Evolutionary conservation across 2,329 filamentous ascomycete species (phyloP), one percentile per base, ranked within the genome.

Genomic region (Pseudogymnoascus sp.): DNA sequence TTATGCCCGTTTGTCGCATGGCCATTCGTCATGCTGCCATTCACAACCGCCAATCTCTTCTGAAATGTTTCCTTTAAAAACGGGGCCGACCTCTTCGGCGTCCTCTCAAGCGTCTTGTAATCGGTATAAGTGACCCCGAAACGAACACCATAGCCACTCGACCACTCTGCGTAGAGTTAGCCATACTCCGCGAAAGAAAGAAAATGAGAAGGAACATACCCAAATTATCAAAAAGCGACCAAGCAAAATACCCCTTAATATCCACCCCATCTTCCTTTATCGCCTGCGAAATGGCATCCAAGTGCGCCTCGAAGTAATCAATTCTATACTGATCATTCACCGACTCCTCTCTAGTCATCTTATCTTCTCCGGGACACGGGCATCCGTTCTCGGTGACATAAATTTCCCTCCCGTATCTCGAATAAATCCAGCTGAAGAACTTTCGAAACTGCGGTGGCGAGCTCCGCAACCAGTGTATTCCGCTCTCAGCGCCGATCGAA

Each of bases 301-400:
- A 65, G 29, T 78, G 76, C 19, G 74, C 70, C 11, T 71, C 67
- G 61, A 78, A 76, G 53, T 78, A 78, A 8, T 68, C 64, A 5
- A 74, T 69, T 1, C 76, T 70, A 61, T 74, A 78, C 2, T 63
- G 65, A 63, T 78, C 76, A 10, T 76, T 64, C 0, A 78, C 71
- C 0, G 74, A 71, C 61, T 76, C 71, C 21, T 74, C 70, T 0
- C 70, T 63, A 0, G 68, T 70, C 75, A 76, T 76, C 59, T 69
- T 67, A 14, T 75, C 67, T 59, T 72, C 70, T 4, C 67, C 69
- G n/a, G 70, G 70, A 60, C 70, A 77, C 2, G 74, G 74, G 56
- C 75, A 77, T 7, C 70, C 70, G 37, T 72, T 72, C 24, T 72
- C 70, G 11, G 70, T 72, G 31, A 72, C 40, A 61, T 70, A 66